Conservation (phyloP, 176 grass and related monocot species). For the Themeda triandra region DNA sequence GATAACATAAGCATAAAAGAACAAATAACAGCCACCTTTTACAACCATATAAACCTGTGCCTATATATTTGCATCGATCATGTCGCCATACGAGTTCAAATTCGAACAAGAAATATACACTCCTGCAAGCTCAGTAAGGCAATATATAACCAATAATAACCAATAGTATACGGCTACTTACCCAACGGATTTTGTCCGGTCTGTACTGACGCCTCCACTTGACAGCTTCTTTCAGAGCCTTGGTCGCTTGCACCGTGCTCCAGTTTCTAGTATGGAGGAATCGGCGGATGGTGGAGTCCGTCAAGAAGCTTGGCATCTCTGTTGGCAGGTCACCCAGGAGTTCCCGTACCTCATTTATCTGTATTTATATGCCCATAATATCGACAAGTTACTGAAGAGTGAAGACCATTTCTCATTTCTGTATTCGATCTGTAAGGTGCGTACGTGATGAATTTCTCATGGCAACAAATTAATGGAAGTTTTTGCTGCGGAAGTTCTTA, state of each 20-base stretch:
- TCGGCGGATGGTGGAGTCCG: conserved; percentile 41
- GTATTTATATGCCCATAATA: background rate
- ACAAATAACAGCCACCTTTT: too few species aligned
- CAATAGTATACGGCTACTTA: too few species aligned
- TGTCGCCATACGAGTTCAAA: too few species aligned
- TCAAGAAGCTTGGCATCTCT: conserved; percentile 34
- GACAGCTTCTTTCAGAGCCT: conserved; percentile 41
- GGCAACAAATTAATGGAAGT: background rate
- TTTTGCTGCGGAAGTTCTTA: background rate
- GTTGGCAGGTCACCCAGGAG: conserved; percentile 8
- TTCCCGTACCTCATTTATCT: conserved; percentile 49
- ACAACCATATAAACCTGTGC: background rate
- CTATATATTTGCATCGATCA: too few species aligned
- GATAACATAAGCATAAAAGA: background rate
- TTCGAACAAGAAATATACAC: too few species aligned
- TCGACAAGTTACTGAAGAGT: background rate
- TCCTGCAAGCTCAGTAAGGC: too few species aligned
- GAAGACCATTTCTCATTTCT: too few species aligned
- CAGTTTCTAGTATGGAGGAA: conserved; percentile 44
- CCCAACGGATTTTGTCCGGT: too few species aligned
- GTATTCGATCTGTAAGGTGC: background rate
- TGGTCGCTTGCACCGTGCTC: conserved; percentile 31
- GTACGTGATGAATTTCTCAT: background rate
- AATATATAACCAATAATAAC: too few species aligned
- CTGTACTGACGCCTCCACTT: too few species aligned